A percentile compares a stretch with the other conserved stretches of the same genome.
phyloP scores from a whole-genome alignment of 345 rosid genomes.

The Eucalyptus cladocalyx region DNA sequence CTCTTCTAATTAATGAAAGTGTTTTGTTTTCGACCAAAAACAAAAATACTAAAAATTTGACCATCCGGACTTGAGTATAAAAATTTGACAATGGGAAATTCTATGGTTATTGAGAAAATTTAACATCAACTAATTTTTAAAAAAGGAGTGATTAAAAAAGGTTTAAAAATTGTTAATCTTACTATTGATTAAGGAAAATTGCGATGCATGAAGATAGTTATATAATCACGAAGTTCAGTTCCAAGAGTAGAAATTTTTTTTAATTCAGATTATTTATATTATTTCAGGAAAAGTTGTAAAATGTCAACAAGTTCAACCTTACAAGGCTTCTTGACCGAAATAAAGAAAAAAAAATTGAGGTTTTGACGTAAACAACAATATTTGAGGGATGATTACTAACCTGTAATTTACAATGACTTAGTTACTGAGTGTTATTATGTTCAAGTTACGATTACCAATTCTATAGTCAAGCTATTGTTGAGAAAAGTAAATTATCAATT shows the following conservation, averaged over 20 bases:
- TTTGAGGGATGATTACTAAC: not conserved
- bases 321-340: not conserved
- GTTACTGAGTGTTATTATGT: not conserved
- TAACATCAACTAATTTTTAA: not conserved
- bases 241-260: not conserved
- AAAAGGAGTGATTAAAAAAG: not conserved
- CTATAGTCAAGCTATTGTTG: not conserved
- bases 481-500: no score
- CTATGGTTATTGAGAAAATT: not conserved
- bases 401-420: not conserved
- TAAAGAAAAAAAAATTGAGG: not conserved
- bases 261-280: no score
- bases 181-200: not conserved
- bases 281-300: not conserved
- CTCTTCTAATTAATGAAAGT: no score
- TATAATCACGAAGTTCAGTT: not conserved
- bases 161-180: no score
- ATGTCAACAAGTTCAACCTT: not conserved
- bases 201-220: not conserved
- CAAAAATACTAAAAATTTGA: not conserved
- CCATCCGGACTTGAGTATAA: not conserved
- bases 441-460: no score
- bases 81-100: not conserved
- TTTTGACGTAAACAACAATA: not conserved
- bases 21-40: no score